These are phyloP conservation scores for Orbilia javanica DNA, from an alignment of 2,329 filamentous ascomycete species.

Conservation along the genomic window DNA sequence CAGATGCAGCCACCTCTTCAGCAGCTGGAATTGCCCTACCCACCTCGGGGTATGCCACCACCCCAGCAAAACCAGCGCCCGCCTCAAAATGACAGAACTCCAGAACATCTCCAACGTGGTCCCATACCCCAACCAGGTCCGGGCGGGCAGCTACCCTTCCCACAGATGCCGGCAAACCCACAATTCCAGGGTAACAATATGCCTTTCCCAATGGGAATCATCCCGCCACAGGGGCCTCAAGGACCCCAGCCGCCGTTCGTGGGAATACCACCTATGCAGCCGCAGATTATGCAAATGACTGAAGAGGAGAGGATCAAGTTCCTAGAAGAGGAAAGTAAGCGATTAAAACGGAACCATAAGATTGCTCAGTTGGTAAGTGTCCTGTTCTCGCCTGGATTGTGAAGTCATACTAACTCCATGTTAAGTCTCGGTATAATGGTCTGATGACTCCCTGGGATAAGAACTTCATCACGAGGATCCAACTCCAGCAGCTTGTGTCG, in stretches of 20 bases:
- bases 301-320: slow-evolving; percentile 87
- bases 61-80: slow-evolving; percentile 63
- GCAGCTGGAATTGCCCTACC: slow-evolving; percentile 62
- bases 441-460: slow-evolving; percentile 99
- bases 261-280: slow-evolving; percentile 41
- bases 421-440: slow-evolving; percentile 82
- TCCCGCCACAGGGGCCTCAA: slow-evolving; percentile 31
- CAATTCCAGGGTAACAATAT: slow-evolving; percentile 70
- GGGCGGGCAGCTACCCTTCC: slow-evolving; percentile 60
- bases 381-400: neutral
- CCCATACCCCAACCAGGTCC: slow-evolving; percentile 59
- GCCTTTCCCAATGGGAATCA: slow-evolving; percentile 72
- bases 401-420: slow-evolving; percentile 70
- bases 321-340: slow-evolving; percentile 89
- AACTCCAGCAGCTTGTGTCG: slow-evolving; percentile 93
- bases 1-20: slow-evolving; percentile 63
- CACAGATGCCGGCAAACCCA: slow-evolving; percentile 67
- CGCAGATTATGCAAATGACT: slow-evolving; percentile 69
- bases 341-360: slow-evolving; percentile 98
- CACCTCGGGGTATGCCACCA: slow-evolving; percentile 63
- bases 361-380: slow-evolving; percentile 69
- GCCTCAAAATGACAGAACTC: slow-evolving; percentile 64
- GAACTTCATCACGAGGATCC: slow-evolving; percentile 98
- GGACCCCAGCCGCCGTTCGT: slow-evolving; percentile 40
- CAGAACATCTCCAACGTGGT: slow-evolving; percentile 62